These are phyloP conservation scores for Abrus pulchellus DNA, from an alignment of 306 rosid genomes.

Conservation along the genomic window DNA sequence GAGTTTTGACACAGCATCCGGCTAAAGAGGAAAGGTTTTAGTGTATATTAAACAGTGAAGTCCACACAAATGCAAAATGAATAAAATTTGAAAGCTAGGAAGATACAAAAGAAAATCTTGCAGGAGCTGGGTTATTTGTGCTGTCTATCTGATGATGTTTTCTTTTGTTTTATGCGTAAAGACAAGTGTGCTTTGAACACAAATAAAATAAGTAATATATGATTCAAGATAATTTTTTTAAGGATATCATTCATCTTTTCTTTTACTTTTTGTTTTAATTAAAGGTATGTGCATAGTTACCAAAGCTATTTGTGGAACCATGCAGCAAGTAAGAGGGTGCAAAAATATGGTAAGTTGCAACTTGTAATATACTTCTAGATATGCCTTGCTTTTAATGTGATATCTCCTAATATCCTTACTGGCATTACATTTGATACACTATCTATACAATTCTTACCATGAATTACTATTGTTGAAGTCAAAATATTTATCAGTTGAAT, in stretches of 20 bases:
- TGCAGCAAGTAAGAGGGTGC: conserved; percentile 91
- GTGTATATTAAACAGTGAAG: background rate
- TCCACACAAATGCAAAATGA: conserved; percentile 30
- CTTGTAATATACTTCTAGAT: conserved; percentile 35
- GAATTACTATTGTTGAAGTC: conserved; percentile 34
- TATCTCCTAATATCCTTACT: conserved; percentile 26
- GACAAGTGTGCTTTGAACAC: conserved; percentile 20
- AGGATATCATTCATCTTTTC: conserved; percentile 22
- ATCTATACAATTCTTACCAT: conserved; percentile 30
- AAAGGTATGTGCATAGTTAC: conserved; percentile 94
- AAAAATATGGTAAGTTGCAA: conserved; percentile 77
- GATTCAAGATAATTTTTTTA: conserved; percentile 26
- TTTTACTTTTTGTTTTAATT: conserved; percentile 29
- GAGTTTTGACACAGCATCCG: conserved; percentile 1
- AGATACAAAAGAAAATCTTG: conserved; percentile 11
- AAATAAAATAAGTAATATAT: conserved; percentile 22
- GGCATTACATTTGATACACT: conserved; percentile 1
- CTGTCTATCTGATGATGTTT: conserved; percentile 20
- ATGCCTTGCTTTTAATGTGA: conserved; percentile 21
- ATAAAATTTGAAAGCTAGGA: conserved; percentile 15
- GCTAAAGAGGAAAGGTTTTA: conserved; percentile 4
- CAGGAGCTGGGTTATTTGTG: conserved; percentile 18
- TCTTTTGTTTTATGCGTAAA: conserved; percentile 17
- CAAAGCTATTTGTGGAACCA: conserved; percentile 99
- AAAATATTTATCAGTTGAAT: conserved; percentile 8